Base-by-base conservation (phyloP, 371 early-diverging fungal genomes). In the Caulochytrium protostelioides region DNA sequence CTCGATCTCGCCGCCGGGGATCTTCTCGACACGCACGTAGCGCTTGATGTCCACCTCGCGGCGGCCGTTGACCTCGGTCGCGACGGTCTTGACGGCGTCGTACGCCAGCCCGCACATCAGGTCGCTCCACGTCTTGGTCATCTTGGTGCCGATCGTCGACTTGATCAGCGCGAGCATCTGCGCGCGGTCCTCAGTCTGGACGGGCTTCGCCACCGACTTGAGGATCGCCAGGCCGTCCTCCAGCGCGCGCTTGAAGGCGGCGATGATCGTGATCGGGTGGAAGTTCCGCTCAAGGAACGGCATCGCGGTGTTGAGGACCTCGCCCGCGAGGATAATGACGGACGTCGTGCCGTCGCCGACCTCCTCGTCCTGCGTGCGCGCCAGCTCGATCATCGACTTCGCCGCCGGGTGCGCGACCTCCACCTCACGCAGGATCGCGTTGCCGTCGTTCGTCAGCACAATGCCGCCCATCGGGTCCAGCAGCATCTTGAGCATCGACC, bases 301-400 rank as follows among this genome's bases (percentile, higher is more conserved):
- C 16, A 79, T 61, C n/a, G 89, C 78, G 31, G 74, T 65, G 27
- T 86, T 73, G 36, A 95, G 77, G 18, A 92, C 73, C 58, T 95
- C 97, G 52, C 97, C 97, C 41, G 92, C 89, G 23, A 98, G 70
- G 50, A 99, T 84, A 41, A 99, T 91, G 43, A 99, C 99, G 39
- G 79, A 74, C 19, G 99, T 99, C 15, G 99, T 99, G 37, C 99
- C 99, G 62, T 99, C 99, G 40, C 99, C 99, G 23, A 98, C 98
- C 60, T 98, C 99, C 58, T 99, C 98, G 68, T 98, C 98, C 70
- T 99, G 99, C 37, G 99, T 98, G 57, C 97, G 71, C 23, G 90
- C 81, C 28, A 99, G 76, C 55, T 99, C 99, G 50, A 99, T 92
- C 82, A 99, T 84, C 46, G 82, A 82, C 60, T 99, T 97, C 28